Base-by-base conservation (phyloP, 2,329 filamentous ascomycete species). In the Clathrospora elynae region DNA sequence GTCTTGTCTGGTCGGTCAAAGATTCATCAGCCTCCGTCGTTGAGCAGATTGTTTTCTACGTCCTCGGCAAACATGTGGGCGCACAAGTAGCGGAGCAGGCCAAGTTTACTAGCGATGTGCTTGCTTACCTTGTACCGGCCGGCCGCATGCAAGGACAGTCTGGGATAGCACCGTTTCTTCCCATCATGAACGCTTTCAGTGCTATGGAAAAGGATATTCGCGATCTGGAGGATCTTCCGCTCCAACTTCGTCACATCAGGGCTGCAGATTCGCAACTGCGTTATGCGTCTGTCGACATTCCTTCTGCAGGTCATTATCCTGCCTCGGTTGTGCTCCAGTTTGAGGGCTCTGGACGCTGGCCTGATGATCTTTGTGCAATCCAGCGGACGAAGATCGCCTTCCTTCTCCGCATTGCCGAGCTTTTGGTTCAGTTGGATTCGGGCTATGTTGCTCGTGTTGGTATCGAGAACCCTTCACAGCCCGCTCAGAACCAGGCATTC, bases 311-410 rank as follows among this genome's bases (percentile, higher is more conserved):
- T 11, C 53, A 61, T 64, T 69, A 17, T 8, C 86, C 88, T 0
- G 86, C 91, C 54, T 85, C 95, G 55, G 81, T 95, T 20, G 80
- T 90, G 28, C 78, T 99, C 33, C 91, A 92, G 63, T 97, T 99
- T 58, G 93, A 99, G 72, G 88, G 87, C 4, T 97, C 93, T 5
- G 86, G 84, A 31, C 86, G 89, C 56, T 99, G 93, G 93, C 93
- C 93, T 0, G 91, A 97, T 64, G 90, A 95, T 62, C 73, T 97
- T 6, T 82, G 82, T 3, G 91, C 92, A 4, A 96, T 97, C 42
- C 93, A 99, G 68, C 84, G 90, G 62, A 91, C 90, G 9, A 99
- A 99, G 71, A 81, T 95, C 25, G 93, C 95, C 3, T 95, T 99
- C 64, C 77, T 88, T 7, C 70, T 86, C 6, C 85, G 83, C 59